Percentiles rank a stretch among this genome's conserved stretches.
phyloP scores from a whole-genome alignment of 1,139 yeast genomes.

The Yamadazyma pseudoaaseri region DNA sequence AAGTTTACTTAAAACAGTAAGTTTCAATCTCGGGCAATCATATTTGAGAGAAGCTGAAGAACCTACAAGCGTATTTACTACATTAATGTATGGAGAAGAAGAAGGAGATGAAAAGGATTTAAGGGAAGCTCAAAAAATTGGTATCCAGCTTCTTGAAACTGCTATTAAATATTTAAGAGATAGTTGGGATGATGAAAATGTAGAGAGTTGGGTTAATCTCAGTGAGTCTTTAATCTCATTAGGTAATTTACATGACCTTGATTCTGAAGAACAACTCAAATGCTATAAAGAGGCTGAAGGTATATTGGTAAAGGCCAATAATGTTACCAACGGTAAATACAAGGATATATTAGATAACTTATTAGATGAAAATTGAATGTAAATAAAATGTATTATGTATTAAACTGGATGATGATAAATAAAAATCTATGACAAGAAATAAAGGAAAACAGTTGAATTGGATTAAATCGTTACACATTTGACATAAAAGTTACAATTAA shows the following conservation, averaged over 20 bases:
- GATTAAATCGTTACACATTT: slow-evolving; percentile 3
- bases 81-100: slow-evolving; percentile 58
- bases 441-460: not conserved
- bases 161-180: slow-evolving; percentile 59
- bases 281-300: slow-evolving; percentile 67
- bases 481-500: not conserved
- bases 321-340: slow-evolving; percentile 73
- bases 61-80: slow-evolving; percentile 55
- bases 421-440: not conserved
- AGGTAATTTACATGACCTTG: slow-evolving; percentile 70
- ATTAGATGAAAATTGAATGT: slow-evolving; percentile 11
- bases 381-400: slow-evolving; percentile 1
- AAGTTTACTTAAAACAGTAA: slow-evolving; percentile 22
- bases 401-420: not conserved
- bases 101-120: slow-evolving; percentile 39
- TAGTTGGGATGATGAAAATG: slow-evolving; percentile 71
- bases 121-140: slow-evolving; percentile 47
- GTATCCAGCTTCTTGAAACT: slow-evolving; percentile 47
- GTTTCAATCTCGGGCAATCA: slow-evolving; percentile 58
- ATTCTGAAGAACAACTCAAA: slow-evolving; percentile 62
- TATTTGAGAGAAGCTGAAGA: slow-evolving; percentile 62
- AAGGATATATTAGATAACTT: slow-evolving; percentile 56
- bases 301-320: slow-evolving; percentile 62
- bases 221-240: slow-evolving; percentile 84
- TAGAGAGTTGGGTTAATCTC: slow-evolving; percentile 74